phyloP scores from a whole-genome alignment of 2,329 filamentous ascomycete genomes.

The Samsoniella hepiali region DNA sequence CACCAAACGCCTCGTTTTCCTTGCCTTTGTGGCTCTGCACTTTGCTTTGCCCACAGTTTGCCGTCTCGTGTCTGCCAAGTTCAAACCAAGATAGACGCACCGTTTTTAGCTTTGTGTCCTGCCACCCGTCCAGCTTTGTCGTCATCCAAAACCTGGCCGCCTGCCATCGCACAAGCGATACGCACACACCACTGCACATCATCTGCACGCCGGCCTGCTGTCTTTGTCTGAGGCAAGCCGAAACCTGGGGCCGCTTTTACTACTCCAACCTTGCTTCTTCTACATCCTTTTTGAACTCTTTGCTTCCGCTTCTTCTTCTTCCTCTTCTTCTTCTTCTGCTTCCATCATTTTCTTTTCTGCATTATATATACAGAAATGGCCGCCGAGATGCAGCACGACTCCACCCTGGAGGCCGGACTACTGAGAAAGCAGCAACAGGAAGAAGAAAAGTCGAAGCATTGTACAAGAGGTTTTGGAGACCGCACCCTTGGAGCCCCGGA shows the following conservation, averaged over 20 bases:
- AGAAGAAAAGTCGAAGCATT: slow-evolving; percentile 16
- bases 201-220: not conserved
- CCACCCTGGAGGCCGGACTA: slow-evolving; percentile 15
- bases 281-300: not conserved
- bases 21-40: not conserved
- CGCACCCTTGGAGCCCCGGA: slow-evolving; percentile 6
- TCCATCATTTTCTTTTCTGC: not conserved
- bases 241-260: slow-evolving; percentile 1
- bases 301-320: not conserved
- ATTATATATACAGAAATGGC: slow-evolving; percentile 12
- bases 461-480: slow-evolving; percentile 12
- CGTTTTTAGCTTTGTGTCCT: slow-evolving; percentile 11
- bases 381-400: slow-evolving; percentile 9
- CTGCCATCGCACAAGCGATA: slow-evolving; percentile 8
- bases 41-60: slow-evolving; percentile 1
- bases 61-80: slow-evolving; percentile 13
- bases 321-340: not conserved
- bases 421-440: slow-evolving; percentile 16
- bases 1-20: slow-evolving; percentile 7
- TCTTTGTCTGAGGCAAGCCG: slow-evolving; percentile 1
- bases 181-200: slow-evolving; percentile 15
- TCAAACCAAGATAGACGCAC: not conserved
- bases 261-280: not conserved
- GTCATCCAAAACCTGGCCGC: slow-evolving; percentile 10
- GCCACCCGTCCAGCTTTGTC: not conserved